Percentiles rank a stretch among this genome's conserved stretches.
Conservation (phyloP, 1,139 yeast species). For the Candida pseudoviswanathii region DNA sequence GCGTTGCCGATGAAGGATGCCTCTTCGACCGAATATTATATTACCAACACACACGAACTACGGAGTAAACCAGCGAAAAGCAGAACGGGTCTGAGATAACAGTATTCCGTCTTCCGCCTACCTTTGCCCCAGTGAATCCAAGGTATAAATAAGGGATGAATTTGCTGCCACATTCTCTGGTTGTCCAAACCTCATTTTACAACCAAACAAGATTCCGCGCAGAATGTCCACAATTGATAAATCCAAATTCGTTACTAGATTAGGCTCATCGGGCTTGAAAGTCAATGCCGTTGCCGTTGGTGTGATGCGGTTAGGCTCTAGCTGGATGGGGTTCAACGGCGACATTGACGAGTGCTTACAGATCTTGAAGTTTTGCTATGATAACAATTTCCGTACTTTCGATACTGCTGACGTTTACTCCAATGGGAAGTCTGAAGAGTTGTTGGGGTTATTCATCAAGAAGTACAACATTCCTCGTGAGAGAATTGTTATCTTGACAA, state of each 20-base stretch:
- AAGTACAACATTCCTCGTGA: conserved; percentile 14
- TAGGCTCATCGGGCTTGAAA: conserved; percentile 6
- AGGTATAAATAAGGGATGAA: too few species aligned
- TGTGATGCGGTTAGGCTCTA: conserved; percentile 8
- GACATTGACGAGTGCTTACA: conserved; percentile 18
- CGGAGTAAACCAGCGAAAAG: too few species aligned
- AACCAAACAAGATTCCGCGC: conserved; percentile 14
- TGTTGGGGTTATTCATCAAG: conserved; percentile 23
- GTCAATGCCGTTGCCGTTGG: conserved; percentile 10
- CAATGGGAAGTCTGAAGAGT: conserved; percentile 24
- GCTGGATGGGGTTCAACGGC: conserved; percentile 7
- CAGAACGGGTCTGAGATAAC: too few species aligned
- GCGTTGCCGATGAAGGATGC: too few species aligned
- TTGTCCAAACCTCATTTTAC: too few species aligned
- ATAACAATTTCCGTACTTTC: conserved; percentile 49
- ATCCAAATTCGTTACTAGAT: conserved; percentile 6
- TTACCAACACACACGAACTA: too few species aligned
- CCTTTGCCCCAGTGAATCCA: too few species aligned
- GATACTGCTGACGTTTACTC: conserved; percentile 31
- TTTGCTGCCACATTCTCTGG: too few species aligned
- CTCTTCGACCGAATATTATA: too few species aligned
- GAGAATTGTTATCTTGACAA: conserved; percentile 39
- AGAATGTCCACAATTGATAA: conserved; percentile 5
- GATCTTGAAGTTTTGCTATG: conserved; percentile 52
- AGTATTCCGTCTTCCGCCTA: too few species aligned